Base-by-base conservation (phyloP, 225 moss, liverwort and hornwort genomes). In the Asterella californica region DNA sequence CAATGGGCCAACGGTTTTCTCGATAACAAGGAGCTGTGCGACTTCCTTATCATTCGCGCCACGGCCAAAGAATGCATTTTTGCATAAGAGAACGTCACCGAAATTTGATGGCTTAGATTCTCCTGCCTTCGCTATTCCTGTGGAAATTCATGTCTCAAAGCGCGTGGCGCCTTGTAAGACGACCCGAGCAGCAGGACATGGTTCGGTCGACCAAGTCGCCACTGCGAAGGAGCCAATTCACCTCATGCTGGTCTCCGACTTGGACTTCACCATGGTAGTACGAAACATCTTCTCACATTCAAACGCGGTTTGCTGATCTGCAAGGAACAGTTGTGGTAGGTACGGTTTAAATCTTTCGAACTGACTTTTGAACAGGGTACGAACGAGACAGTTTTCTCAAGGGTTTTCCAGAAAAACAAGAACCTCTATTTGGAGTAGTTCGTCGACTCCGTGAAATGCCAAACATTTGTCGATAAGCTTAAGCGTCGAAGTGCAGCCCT, bases 181-280 rank as follows among this genome's bases (percentile, higher is more conserved):
- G 1, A 21, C 33, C 25, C n/a, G n/a, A n/a, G 42, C 38, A 78
- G 78, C 78, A 33, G 78, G 64, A 78, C 32, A 37, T 30, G 46
- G 17, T 48, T 78, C 64, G 15, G 25, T 78, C 29, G 78, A 70
- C 47, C 68, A 52, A 17, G 69, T 70, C 46, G 12, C 70, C 25
- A 34, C 49, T 14, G 37, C 77, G 19, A 46, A 68, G 38, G 57
- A 69, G 46, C 32, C 66, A 30, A 46, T 77, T 59, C 50, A 47
- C 7, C 78, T 79, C 32, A 77, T 92, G 89, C 76, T 92, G 62
- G 92, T 90, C 79, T 89, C 90, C 64, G 92, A 92, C 83, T 86
- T 92, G 81, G 92, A 92, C 78, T 52, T 77, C 79, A 92, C 90
- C 57, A 90, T 92, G 92, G 89, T 92, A 79, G 30, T 76, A 8